These are phyloP conservation scores for Phlebopus sp. DNA, from an alignment of 1,284 basidiomycete genomes.

Conservation along the genomic window DNA sequence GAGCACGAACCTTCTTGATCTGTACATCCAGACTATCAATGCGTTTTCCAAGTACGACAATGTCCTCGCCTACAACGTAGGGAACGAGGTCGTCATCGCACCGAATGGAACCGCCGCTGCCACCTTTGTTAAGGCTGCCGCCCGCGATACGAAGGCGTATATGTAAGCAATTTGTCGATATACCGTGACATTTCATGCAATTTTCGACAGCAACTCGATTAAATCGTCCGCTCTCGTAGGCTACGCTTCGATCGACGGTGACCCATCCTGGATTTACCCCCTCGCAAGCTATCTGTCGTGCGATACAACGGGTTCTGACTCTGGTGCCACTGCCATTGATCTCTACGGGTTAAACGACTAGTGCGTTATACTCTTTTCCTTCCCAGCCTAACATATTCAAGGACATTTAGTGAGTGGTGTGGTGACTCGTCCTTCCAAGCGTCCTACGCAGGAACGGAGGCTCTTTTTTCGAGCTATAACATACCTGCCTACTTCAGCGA, in stretches of 20 bases:
- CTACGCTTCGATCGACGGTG: slow-evolving; percentile 84
- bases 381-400: slow-evolving; percentile 11
- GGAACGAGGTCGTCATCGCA: slow-evolving; percentile 81
- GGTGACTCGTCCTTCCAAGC: slow-evolving; percentile 59
- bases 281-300: slow-evolving; percentile 84
- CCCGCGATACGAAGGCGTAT: slow-evolving; percentile 85
- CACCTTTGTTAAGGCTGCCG: slow-evolving; percentile 88
- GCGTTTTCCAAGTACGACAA: slow-evolving; percentile 83
- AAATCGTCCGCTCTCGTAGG: slow-evolving; percentile 71
- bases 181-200: neutral
- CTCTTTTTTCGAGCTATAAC: slow-evolving; percentile 64
- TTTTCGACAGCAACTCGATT: slow-evolving; percentile 56
- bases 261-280: slow-evolving; percentile 59
- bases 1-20: slow-evolving; percentile 80
- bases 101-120: slow-evolving; percentile 61
- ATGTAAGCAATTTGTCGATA: slow-evolving; percentile 46
- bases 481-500: slow-evolving; percentile 90
- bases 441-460: slow-evolving; percentile 54
- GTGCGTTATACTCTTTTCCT: slow-evolving; percentile 39
- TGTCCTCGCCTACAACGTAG: slow-evolving; percentile 80
- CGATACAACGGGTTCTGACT: slow-evolving; percentile 52
- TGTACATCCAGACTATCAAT: slow-evolving; percentile 78
- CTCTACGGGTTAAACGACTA: slow-evolving; percentile 83
- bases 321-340: slow-evolving; percentile 70
- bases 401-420: slow-evolving; percentile 67